Evolutionary conservation across 1,284 basidiomycete genomes (phyloP), one percentile per base, ranked within the genome.

Genomic region (Quambalaria eucalypti): DNA sequence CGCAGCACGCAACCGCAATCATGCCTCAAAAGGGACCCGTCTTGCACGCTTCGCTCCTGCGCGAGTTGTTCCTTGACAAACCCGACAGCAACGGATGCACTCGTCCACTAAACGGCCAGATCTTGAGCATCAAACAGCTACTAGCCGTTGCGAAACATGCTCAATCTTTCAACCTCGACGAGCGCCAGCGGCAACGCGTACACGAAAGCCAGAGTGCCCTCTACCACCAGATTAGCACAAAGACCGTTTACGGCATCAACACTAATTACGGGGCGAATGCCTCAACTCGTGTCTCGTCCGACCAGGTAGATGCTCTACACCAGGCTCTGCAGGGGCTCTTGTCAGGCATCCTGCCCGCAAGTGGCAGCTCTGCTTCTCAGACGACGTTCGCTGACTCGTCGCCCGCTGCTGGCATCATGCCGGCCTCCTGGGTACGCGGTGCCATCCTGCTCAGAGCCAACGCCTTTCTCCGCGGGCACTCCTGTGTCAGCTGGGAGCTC

Each of bases 341-440:
- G 16, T 14, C 42, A 12, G 42, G 42, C 25, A 46, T 46, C 10
- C 36, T 39, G 3, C 36, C 36, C 4, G 10, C 4, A 21, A 14
- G 16, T 21, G 4, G 21, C 21, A 21, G 3, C 4, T n/a, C n/a
- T n/a, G n/a, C n/a, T n/a, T n/a, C n/a, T n/a, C 16, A 39, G 16
- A 21, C 16, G 16, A 46, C 12, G 25, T 46, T 46, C 42, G 14
- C 14, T 26, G 16, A 19, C 21, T 21, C 7, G 16, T 14, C 4
- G 12, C 42, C 16, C 12, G 42, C 16, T 10, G 50, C 56, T 7
- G 42, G 64, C 29, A 47, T 62, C 51, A 62, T 66, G 61, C 89
- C 89, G n/a, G 85, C 87, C 61, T 79, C 87, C 6, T 90, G 88
- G 86, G 88, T 89, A n/a, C 84, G 88, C 50, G 89, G 86, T 14